Percentiles rank a stretch among this genome's conserved stretches.
phyloP scores from a whole-genome alignment of 2,329 filamentous ascomycete genomes.

The Cladosporium sp. region DNA sequence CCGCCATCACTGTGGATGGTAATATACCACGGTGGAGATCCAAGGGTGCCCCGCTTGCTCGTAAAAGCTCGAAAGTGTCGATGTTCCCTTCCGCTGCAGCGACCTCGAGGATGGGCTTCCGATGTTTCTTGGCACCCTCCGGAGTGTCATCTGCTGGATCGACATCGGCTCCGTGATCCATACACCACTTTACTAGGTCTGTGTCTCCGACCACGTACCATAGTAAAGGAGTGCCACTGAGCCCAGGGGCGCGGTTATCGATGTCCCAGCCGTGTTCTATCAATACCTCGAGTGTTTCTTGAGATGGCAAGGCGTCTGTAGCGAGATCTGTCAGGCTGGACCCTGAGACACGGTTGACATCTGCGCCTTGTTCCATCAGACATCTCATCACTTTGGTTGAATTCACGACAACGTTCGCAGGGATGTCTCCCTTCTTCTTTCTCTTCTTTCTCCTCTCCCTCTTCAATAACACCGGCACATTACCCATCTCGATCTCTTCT shows the following conservation, averaged over 20 bases:
- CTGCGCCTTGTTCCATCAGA: not conserved
- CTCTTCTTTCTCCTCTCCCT: not conserved
- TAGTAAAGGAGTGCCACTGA: not conserved
- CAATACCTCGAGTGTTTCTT: not conserved
- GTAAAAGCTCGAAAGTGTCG: not conserved
- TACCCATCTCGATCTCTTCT: not conserved
- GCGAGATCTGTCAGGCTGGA: no score
- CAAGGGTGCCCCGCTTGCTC: not conserved
- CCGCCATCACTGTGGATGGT: not conserved
- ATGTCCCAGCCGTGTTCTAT: not conserved
- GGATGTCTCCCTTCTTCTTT: not conserved
- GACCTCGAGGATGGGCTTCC: not conserved
- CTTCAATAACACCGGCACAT: not conserved
- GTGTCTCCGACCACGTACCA: not conserved
- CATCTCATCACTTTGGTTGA: not conserved
- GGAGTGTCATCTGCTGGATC: not conserved
- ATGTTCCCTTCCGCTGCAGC: not conserved
- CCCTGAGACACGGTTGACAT: not conserved
- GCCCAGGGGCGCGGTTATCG: not conserved
- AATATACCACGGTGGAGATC: not conserved
- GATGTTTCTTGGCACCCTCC: not conserved
- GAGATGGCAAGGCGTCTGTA: not conserved
- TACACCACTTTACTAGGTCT: not conserved
- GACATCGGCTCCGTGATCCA: not conserved
- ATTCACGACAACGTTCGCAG: not conserved